Evolutionary conservation across 2,329 filamentous ascomycete species (phyloP), one percentile per base, ranked within the genome.

Genomic region (Tricladium varicosporioides): DNA sequence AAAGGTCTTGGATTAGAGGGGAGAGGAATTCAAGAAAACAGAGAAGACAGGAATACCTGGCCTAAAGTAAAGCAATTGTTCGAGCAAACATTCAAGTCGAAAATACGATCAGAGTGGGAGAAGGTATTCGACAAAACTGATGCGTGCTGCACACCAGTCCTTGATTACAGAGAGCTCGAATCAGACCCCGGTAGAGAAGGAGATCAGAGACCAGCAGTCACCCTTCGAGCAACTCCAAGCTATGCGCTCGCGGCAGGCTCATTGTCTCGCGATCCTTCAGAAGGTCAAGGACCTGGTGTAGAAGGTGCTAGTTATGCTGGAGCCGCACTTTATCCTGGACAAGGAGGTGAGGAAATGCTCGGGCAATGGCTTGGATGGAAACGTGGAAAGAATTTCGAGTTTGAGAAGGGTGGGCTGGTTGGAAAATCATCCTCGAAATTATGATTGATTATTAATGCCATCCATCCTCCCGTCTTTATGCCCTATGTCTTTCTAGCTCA

Each of bases 91-190:
- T 97, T 97, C 72, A 83, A 79, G 70, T 72, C 76, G 46, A 91
- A 85, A 74, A 88, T 87, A 4, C 80, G 92, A 33, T 69, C 73
- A 0, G 87, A 96, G 70, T 97, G 93, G 93, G 93, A 96, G 73
- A 70, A 59, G 2, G 76, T 96, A 5, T 97, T 97, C 70, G 90
- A 96, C 70, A 90, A 89, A 10, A 94, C 89, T 0, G 93, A 97
- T 74, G 93, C 93, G 1, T 97, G 93, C 72, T 91, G 88, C 61
- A 91, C 90, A n/a, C 93, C 93, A 0, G 89, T 97, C 1, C 76
- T 96, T 44, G 86, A 85, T 33, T 89, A 91, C 63, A 68, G 65
- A 0, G 92, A 96, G 73, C 76, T 96, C 45, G 83, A 91, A 65
- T 65, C 59, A 2, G 70, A 75, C 36, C 51, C 69, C 8, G 60